Percentiles rank a stretch among this genome's conserved stretches.
phyloP scores from a whole-genome alignment of 306 rosid species.

The Purshia tridentata region DNA sequence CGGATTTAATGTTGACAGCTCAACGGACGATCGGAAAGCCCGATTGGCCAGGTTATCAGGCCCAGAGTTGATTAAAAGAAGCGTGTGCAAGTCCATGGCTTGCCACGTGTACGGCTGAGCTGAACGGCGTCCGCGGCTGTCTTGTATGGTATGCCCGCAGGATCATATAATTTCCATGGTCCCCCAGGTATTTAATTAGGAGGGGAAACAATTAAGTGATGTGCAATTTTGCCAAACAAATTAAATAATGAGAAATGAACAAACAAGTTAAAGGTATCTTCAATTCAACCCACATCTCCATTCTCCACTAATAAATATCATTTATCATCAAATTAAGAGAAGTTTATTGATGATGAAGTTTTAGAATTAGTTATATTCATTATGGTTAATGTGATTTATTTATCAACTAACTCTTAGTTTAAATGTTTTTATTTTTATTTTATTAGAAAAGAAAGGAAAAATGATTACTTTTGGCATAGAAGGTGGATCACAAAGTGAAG shows the following conservation, averaged over 20 bases:
- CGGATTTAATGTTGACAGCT: conserved; percentile 33
- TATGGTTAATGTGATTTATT: too few species aligned
- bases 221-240: conserved; percentile 6
- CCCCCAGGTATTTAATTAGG: background rate
- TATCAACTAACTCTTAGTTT: too few species aligned
- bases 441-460: too few species aligned
- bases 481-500: background rate
- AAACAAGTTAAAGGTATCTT: background rate
- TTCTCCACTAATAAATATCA: background rate
- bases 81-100: background rate
- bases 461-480: background rate
- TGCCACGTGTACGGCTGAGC: conserved; percentile 27
- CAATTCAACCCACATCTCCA: background rate
- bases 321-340: background rate
- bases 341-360: background rate
- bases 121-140: conserved; percentile 17
- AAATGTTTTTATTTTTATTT: too few species aligned
- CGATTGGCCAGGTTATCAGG: background rate
- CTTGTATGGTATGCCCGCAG: background rate
- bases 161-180: background rate
- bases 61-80: background rate
- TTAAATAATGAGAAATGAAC: conserved; percentile 11
- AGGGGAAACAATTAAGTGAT: background rate
- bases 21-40: background rate
- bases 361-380: background rate